Conservation (phyloP, 2,329 filamentous ascomycete species). For the Cladorrhinum sp. region DNA sequence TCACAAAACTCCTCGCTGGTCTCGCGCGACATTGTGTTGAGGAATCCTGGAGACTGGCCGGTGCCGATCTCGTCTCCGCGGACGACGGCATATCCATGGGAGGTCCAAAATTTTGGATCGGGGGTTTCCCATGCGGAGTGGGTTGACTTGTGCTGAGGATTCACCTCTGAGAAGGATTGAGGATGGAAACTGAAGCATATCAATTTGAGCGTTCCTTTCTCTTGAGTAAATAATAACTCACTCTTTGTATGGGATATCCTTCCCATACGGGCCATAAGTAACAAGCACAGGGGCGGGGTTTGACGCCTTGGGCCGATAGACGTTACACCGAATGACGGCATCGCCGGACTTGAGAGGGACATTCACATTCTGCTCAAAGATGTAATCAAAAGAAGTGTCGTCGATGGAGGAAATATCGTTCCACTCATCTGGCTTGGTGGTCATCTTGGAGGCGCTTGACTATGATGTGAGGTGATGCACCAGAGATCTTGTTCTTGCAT, state of each 20-base stretch:
- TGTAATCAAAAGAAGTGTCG: slow-evolving; percentile 5
- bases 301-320: slow-evolving; percentile 28
- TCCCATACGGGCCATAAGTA: slow-evolving; percentile 72
- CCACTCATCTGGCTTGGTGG: not conserved
- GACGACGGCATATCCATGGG: slow-evolving; percentile 52
- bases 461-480: not conserved
- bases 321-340: slow-evolving; percentile 31
- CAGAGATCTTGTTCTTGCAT: not conserved
- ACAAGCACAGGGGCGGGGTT: slow-evolving; percentile 54
- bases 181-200: slow-evolving; percentile 34
- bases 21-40: slow-evolving; percentile 49
- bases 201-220: not conserved
- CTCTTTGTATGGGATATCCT: slow-evolving; percentile 62
- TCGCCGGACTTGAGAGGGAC: slow-evolving; percentile 28
- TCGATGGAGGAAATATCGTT: not conserved
- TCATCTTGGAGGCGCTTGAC: not conserved
- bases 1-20: slow-evolving; percentile 49
- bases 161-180: slow-evolving; percentile 47
- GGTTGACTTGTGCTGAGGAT: slow-evolving; percentile 49
- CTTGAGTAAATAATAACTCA: not conserved
- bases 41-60: slow-evolving; percentile 45
- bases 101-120: slow-evolving; percentile 55
- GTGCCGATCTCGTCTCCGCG: slow-evolving; percentile 50
- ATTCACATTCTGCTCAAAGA: slow-evolving; percentile 30
- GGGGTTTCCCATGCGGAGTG: slow-evolving; percentile 61